These are phyloP conservation scores for Chaetomiaceae sp. DNA, from an alignment of 2,329 filamentous ascomycete species.

Conservation along the genomic window DNA sequence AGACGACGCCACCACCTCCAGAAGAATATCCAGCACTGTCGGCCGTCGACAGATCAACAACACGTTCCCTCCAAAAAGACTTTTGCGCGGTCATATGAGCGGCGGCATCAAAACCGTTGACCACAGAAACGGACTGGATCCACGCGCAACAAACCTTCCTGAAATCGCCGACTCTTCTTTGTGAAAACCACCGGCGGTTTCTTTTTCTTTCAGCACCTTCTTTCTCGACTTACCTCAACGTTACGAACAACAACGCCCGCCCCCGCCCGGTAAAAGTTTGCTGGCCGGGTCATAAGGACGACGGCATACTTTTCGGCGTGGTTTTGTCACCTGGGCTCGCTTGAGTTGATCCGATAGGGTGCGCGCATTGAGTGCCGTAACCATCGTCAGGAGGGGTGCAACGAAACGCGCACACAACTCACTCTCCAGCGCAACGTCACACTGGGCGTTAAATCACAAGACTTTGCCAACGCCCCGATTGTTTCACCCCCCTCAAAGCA, in stretches of 20 bases:
- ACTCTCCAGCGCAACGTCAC: conserved; percentile 21
- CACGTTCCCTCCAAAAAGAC: conserved; percentile 12
- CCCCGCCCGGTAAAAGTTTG: too few species aligned
- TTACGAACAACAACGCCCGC: too few species aligned
- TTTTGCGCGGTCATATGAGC: conserved; percentile 3
- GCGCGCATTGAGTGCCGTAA: neutral
- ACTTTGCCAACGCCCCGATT: conserved; percentile 2
- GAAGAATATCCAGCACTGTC: conserved; percentile 2
- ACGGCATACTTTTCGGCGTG: neutral
- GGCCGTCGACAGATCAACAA: conserved; percentile 7
- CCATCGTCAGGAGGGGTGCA: conserved; percentile 13
- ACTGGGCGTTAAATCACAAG: conserved; percentile 17
- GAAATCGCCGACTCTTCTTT: conserved; percentile 4
- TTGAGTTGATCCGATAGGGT: conserved; percentile 12
- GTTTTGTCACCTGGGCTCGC: conserved; percentile 9
- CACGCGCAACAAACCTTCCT: conserved; percentile 3
- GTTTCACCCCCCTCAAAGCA: neutral
- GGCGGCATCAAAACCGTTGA: conserved; percentile 1
- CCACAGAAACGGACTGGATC: conserved; percentile 16
- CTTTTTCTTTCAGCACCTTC: conserved; percentile 9
- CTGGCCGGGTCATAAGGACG: neutral
- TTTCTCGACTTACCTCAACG: conserved; percentile 4
- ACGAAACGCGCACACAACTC: conserved; percentile 4
- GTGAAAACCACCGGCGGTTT: neutral
- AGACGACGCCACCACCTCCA: conserved; percentile 3